phyloP scores from a whole-genome alignment of 2,329 filamentous ascomycete genomes.

The Sporothrix variecibatus region DNA sequence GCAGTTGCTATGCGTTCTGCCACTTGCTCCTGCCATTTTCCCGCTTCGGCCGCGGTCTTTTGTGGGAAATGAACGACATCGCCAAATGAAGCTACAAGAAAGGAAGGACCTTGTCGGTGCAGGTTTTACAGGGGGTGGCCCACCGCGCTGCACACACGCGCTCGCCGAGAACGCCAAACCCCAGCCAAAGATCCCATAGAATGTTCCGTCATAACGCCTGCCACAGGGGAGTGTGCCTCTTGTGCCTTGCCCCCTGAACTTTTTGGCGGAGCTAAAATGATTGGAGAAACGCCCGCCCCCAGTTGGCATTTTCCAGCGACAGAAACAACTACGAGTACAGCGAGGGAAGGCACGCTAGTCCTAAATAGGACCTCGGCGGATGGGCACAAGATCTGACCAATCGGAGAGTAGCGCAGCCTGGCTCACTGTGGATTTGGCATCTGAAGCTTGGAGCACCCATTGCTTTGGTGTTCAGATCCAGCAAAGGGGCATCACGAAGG shows the following conservation, averaged over 20 bases:
- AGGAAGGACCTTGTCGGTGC: constrained; percentile 19
- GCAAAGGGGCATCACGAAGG: neutral
- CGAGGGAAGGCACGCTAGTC: constrained; percentile 9
- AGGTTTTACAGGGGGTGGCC: constrained; percentile 18
- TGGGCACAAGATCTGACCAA: constrained; percentile 6
- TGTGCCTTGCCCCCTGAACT: neutral
- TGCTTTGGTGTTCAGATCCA: neutral
- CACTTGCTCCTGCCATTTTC: constrained; percentile 12
- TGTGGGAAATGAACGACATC: constrained; percentile 27
- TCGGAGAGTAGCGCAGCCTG: constrained; percentile 18
- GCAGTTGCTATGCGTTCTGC: constrained; percentile 14
- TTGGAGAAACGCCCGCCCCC: neutral
- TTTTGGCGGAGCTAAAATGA: neutral
- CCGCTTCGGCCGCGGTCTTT: constrained; percentile 17
- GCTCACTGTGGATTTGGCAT: constrained; percentile 16
- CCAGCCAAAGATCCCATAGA: neutral
- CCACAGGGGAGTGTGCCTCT: neutral
- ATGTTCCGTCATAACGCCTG: constrained; percentile 3
- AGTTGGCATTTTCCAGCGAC: constrained; percentile 15
- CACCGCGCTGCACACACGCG: constrained; percentile 8
- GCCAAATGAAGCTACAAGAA: constrained; percentile 22
- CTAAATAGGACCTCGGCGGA: neutral
- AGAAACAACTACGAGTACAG: neutral
- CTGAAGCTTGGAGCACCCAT: neutral
- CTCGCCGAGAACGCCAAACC: neutral